These are phyloP conservation scores for Colletotrichum cordylinicola DNA, from an alignment of 2,329 filamentous ascomycete genomes.

Conservation along the genomic window DNA sequence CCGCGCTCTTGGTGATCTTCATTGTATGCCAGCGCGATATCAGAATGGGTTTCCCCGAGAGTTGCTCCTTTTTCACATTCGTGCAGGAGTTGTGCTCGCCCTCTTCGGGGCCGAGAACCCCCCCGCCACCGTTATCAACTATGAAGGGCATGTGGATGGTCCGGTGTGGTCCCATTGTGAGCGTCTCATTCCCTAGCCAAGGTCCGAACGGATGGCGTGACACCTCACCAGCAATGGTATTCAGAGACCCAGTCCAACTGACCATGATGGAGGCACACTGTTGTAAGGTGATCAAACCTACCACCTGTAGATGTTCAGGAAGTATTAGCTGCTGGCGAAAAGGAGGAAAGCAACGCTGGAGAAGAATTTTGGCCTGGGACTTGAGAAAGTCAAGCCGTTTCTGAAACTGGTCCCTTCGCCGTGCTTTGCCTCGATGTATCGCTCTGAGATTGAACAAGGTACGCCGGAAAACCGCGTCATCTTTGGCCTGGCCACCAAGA, in stretches of 20 bases:
- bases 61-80: conserved; percentile 48
- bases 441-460: conserved; percentile 69
- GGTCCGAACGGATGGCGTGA: background rate
- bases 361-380: background rate
- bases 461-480: conserved; percentile 67
- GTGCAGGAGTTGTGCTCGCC: background rate
- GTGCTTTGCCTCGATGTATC: conserved; percentile 13
- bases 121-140: background rate
- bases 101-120: no score
- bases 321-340: background rate
- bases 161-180: background rate
- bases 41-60: conserved; percentile 54
- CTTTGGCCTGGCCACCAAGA: conserved; percentile 72
- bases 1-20: background rate
- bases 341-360: background rate
- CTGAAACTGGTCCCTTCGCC: background rate
- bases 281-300: background rate
- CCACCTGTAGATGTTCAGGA: background rate
- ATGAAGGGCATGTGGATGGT: background rate
- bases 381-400: background rate
- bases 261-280: conserved; percentile 16
- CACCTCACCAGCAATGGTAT: background rate
- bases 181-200: background rate
- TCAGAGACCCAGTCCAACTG: background rate
- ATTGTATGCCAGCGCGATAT: background rate